Evolutionary conservation across 75 land plant genomes (phyloP), one percentile per base, ranked within the genome.

Genomic region (Pseudotsuga menziesii): DNA sequence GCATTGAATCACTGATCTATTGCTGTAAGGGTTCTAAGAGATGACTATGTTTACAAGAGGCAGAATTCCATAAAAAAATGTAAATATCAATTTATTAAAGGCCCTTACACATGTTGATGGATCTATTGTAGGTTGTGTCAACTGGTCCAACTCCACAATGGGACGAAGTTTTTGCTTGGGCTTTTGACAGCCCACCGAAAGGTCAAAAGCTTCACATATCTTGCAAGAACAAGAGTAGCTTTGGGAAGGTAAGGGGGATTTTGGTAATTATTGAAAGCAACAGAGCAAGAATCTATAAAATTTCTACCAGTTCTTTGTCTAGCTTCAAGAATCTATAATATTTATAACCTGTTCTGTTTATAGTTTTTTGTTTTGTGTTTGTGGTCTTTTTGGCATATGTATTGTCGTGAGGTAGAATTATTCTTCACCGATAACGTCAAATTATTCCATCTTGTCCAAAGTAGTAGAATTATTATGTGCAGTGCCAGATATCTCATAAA

Each of bases 201-300:
- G 99, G 99, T 56, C 99, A 97, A 73, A 97, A 97, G 88, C 93
- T 97, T 78, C 98, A 93, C 61, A 97, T 97, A 27, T 92, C 99
- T 61, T 97, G 99, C 92, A 97, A 97, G 81, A 97, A 91, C 78
- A 97, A 97, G 89, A 92, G 92, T 90, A 91, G 94, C 73, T 81
- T 97, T 86, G 99, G 99, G 58, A 97, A 97, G 98, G 99, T 94
- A 85, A 80, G 66, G 73, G 56, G 29, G 9, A 48, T 9, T 9
- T 48, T 48, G 12, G 16, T 62, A 22, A 62, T 22, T 9, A 15
- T 62, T 62, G 66, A 62, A 25, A 55, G n/a, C 74, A 20, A 20
- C 25, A 0, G 44, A 39, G 22, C 35, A 69, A 75, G 14, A 35
- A n/a, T n/a, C 48, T 15, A 72, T 39, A 72, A 35, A 36, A 32